Evolutionary conservation across 2,329 filamentous ascomycete genomes (phyloP), one percentile per base, ranked within the genome.

Genomic region (Chaetothyriales sp.): DNA sequence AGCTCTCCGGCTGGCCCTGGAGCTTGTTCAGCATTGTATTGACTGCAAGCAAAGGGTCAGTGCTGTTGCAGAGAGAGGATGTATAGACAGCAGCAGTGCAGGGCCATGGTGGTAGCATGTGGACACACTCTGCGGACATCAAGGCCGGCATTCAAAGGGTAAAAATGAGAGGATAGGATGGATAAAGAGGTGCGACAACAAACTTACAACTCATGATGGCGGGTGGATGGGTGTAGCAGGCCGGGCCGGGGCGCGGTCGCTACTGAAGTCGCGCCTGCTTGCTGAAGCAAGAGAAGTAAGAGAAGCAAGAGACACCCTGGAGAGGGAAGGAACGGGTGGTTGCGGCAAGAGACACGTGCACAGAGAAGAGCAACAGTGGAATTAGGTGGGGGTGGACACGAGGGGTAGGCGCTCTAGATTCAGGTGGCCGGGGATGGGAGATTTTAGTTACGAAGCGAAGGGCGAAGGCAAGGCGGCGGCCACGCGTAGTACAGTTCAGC

Each of bases 1-100:
- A 98, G 73, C 87, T 95, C 61, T 94, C 88, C 60, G 90, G 90
- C 73, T 96, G 90, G 69, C 89, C 88, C 64, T 93, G 86, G 64
- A 95, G 84, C 78, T 90, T 88, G 73, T 90, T 94, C 63, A 95
- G 77, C 86, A 95, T 94, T 65, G 78, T 84, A 61, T 83, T 74
- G 72, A 94, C 88, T 94, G 43, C 48, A 22, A 52, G 25, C 44
- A 44, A 18, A 44, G 20, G n/a, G 49, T 59, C 49, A 59, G 55
- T 48, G 12, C 9, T 15, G 2, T 39, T 4, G 32, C 32, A 5
- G 10, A 19, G 44, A 15, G 32, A 39, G 15, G 32, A 15, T 5
- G 32, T 15, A 39, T 39, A 25, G 32, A 39, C 10, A 39, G 15
- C 32, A 39, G 32, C 32, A 39, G 32, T 7, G 10, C 32, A 15